These are phyloP conservation scores for Sarcocystis neurona DNA, from an alignment of 169 alveolate genomes.

Conservation along the genomic window DNA sequence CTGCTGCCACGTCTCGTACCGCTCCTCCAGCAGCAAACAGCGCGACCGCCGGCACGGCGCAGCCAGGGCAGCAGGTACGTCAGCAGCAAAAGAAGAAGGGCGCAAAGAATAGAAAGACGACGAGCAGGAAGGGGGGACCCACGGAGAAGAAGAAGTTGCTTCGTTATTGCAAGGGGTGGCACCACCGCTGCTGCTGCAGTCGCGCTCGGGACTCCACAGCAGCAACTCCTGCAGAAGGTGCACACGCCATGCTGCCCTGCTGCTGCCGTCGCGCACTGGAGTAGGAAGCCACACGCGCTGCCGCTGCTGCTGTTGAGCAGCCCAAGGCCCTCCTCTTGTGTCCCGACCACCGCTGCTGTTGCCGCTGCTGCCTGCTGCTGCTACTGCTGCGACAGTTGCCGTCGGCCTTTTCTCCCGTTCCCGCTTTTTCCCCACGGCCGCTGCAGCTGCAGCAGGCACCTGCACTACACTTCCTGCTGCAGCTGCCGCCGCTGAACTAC, in stretches of 20 bases:
- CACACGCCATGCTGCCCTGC: no score
- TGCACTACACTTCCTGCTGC: not conserved
- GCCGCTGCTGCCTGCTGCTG: conserved; percentile 30
- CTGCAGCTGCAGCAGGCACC: not conserved
- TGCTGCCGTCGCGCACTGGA: no score
- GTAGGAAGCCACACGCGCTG: no score
- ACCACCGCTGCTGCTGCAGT: not conserved
- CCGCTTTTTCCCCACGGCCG: not conserved
- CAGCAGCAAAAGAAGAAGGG: no score
- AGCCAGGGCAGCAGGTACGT: not conserved
- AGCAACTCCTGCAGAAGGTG: not conserved
- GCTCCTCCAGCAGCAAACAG: not conserved
- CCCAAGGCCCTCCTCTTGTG: no score
- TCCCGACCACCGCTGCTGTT: conserved; percentile 40
- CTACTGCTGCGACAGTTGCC: not conserved
- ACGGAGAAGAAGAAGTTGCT: not conserved
- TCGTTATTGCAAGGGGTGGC: not conserved
- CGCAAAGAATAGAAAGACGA: no score
- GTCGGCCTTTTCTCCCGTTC: not conserved
- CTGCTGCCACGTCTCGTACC: conserved; percentile 48
- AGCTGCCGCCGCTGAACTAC: not conserved
- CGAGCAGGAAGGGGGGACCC: no score
- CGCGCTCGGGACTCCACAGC: not conserved
- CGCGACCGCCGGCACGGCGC: not conserved
- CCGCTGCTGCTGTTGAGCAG: no score